Percentiles rank a stretch among this genome's conserved stretches.
These are phyloP conservation scores for Zymoseptoria ardabiliae DNA, from an alignment of 2,329 filamentous ascomycete species.

Conservation along the genomic window DNA sequence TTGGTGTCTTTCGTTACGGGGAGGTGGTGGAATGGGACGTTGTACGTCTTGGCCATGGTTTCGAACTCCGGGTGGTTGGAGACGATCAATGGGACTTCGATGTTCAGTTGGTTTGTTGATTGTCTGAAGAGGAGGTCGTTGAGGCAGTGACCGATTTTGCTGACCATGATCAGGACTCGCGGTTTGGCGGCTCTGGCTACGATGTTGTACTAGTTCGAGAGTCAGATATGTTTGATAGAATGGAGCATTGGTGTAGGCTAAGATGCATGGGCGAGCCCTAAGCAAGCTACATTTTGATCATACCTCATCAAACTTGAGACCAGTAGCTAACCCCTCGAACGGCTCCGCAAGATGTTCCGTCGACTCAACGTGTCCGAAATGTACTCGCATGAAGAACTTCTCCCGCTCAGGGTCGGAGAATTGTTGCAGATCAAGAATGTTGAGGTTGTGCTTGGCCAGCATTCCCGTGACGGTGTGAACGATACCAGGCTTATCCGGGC, in stretches of 20 bases:
- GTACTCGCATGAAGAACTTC: slow-evolving; percentile 83
- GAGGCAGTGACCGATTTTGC: slow-evolving; percentile 79
- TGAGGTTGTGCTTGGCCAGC: slow-evolving; percentile 65
- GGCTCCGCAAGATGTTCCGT: slow-evolving; percentile 46
- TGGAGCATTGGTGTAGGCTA: not conserved
- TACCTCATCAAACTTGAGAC: slow-evolving; percentile 51
- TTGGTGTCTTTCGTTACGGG: slow-evolving; percentile 76
- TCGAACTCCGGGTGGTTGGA: slow-evolving; percentile 74
- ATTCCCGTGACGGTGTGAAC: slow-evolving; percentile 77
- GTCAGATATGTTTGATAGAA: not conserved
- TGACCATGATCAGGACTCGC: slow-evolving; percentile 79
- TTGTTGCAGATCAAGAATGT: slow-evolving; percentile 78
- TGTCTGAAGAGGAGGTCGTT: slow-evolving; percentile 78
- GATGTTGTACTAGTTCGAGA: slow-evolving; percentile 53
- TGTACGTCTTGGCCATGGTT: slow-evolving; percentile 62
- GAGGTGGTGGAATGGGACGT: slow-evolving; percentile 72
- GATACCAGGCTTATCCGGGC: slow-evolving; percentile 77
- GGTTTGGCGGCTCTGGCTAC: slow-evolving; percentile 62
- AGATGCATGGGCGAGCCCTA: not conserved
- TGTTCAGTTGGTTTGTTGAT: slow-evolving; percentile 63
- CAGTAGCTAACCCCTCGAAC: slow-evolving; percentile 54
- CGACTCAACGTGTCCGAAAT: slow-evolving; percentile 58
- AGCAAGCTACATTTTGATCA: not conserved
- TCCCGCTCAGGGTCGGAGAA: slow-evolving; percentile 68
- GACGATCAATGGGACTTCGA: slow-evolving; percentile 70